A percentile compares a stretch with the other conserved stretches of the same genome.
These are phyloP conservation scores for Colletotrichum tanaceti DNA, from an alignment of 2,329 filamentous ascomycete species.

Conservation along the genomic window DNA sequence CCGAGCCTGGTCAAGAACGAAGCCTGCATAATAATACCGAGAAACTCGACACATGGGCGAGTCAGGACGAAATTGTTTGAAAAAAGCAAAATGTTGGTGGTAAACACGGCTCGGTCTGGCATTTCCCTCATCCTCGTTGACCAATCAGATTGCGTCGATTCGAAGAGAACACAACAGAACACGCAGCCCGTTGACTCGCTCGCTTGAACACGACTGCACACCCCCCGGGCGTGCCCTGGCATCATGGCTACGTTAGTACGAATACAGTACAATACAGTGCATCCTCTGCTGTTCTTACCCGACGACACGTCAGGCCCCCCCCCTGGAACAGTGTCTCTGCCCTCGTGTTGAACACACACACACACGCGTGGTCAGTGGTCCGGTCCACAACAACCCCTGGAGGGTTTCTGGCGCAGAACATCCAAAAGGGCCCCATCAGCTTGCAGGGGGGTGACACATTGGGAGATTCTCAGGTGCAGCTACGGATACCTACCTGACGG, in stretches of 20 bases:
- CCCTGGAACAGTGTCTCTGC: constrained; percentile 19
- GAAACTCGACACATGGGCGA: constrained; percentile 5
- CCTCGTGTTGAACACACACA: constrained; percentile 33
- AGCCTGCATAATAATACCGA: too few species aligned
- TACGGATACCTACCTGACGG: constrained; percentile 37
- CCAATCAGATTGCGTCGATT: constrained; percentile 19
- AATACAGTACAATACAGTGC: constrained; percentile 22
- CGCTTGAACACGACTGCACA: not conserved
- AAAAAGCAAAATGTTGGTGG: constrained; percentile 16
- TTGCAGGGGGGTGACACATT: constrained; percentile 38
- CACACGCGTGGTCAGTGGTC: constrained; percentile 33
- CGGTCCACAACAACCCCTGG: constrained; percentile 20
- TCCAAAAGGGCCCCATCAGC: constrained; percentile 32
- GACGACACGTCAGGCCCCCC: not conserved
- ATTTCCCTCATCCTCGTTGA: not conserved
- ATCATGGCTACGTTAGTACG: not conserved
- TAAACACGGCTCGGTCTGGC: not conserved
- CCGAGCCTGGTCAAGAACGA: not conserved
- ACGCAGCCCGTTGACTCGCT: constrained; percentile 23
- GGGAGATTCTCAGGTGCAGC: constrained; percentile 36
- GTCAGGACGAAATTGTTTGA: constrained; percentile 19
- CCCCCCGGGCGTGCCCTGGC: constrained; percentile 20
- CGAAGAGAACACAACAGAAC: constrained; percentile 10
- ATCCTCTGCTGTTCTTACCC: not conserved
- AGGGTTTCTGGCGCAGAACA: constrained; percentile 26